Conservation (phyloP, 805 yeast species). For the Kazachstania psychrophila region DNA sequence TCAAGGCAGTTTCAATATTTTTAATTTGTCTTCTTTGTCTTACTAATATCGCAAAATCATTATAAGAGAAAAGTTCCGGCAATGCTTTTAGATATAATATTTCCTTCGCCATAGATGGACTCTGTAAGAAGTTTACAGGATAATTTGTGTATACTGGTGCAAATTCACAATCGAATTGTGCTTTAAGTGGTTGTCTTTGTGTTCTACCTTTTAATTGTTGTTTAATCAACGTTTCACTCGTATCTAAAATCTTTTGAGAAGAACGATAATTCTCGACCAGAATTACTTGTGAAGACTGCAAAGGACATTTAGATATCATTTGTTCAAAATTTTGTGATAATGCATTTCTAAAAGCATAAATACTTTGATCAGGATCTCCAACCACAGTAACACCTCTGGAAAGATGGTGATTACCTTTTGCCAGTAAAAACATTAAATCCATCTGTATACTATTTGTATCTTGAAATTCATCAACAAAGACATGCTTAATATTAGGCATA, state of each 20-base stretch:
- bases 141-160: slow-evolving; percentile 40
- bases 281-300: slow-evolving; percentile 29
- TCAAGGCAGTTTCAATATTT: slow-evolving; percentile 54
- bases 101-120: slow-evolving; percentile 47
- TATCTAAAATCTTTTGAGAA: slow-evolving; percentile 50
- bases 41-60: slow-evolving; percentile 67
- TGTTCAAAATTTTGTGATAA: slow-evolving; percentile 53
- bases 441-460: slow-evolving; percentile 79
- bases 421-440: slow-evolving; percentile 49
- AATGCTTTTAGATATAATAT: slow-evolving; percentile 39
- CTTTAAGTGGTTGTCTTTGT: slow-evolving; percentile 36
- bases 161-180: slow-evolving; percentile 37
- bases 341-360: slow-evolving; percentile 82
- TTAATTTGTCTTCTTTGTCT: slow-evolving; percentile 56
- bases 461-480: slow-evolving; percentile 89
- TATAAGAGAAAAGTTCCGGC: slow-evolving; percentile 38
- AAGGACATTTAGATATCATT: slow-evolving; percentile 39
- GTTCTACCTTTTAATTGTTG: slow-evolving; percentile 38
- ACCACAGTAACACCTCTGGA: slow-evolving; percentile 68
- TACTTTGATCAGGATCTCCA: slow-evolving; percentile 95
- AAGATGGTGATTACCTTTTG: slow-evolving; percentile 32
- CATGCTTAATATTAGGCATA: slow-evolving; percentile 49
- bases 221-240: slow-evolving; percentile 57
- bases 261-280: slow-evolving; percentile 76
- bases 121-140: slow-evolving; percentile 43